phyloP scores from a whole-genome alignment of 306 rosid species.

The Crotalaria pallida region DNA sequence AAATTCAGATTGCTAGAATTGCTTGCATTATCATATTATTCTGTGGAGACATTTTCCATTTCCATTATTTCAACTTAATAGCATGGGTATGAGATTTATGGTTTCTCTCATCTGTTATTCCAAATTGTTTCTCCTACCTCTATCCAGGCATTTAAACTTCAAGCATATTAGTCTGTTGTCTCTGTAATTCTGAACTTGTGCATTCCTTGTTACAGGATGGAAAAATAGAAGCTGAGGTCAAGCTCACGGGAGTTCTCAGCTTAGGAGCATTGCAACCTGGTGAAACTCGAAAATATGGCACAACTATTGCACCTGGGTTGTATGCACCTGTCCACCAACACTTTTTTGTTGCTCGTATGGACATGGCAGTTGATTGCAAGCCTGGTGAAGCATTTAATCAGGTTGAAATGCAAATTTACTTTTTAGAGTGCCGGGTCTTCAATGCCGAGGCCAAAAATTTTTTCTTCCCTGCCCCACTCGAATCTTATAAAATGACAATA shows the following conservation, averaged over 20 bases:
- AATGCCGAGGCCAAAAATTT: not conserved
- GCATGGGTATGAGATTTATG: not conserved
- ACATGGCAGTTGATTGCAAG: conserved; percentile 84
- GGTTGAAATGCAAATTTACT: conserved; percentile 29
- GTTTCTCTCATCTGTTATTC: not conserved
- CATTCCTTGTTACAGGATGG: conserved; percentile 53
- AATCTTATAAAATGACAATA: not conserved
- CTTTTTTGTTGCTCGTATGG: conserved; percentile 81
- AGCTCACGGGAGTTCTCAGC: conserved; percentile 76
- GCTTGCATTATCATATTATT: not conserved
- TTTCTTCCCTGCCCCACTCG: not conserved
- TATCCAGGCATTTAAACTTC: not conserved
- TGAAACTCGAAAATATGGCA: conserved; percentile 76
- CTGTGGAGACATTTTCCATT: not conserved
- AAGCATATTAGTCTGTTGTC: not conserved
- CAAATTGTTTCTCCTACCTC: not conserved
- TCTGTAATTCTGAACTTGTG: not conserved
- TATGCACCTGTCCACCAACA: conserved; percentile 87
- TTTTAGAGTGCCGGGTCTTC: not conserved
- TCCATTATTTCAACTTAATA: not conserved
- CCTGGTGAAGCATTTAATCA: conserved; percentile 84
- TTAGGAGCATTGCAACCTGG: conserved; percentile 80
- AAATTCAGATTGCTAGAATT: not conserved
- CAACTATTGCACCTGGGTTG: conserved; percentile 79
- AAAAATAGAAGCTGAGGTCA: conserved; percentile 80